phyloP scores from a whole-genome alignment of 441 rosid genomes.

The Euphorbia schlechtendalii region DNA sequence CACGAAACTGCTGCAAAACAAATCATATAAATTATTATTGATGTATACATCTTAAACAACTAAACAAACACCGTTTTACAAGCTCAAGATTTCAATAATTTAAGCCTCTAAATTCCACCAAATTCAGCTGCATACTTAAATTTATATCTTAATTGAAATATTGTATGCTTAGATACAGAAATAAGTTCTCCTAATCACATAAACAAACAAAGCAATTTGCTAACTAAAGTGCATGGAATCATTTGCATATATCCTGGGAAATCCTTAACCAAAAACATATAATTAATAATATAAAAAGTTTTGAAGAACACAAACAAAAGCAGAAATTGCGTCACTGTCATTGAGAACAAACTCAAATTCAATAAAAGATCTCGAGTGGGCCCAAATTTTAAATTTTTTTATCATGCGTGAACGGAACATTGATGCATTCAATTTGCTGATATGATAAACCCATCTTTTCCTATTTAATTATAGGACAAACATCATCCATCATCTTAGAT shows the following conservation, averaged over 20 bases:
- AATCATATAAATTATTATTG: not conserved
- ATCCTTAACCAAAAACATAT: no score
- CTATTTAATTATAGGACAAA: slow-evolving; percentile 15
- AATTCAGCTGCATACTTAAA: slow-evolving; percentile 21
- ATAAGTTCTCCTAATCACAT: no score
- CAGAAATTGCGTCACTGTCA: slow-evolving; percentile 9
- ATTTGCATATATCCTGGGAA: no score
- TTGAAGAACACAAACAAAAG: slow-evolving; percentile 10
- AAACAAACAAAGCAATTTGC: no score
- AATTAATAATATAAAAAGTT: no score
- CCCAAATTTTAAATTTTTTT: slow-evolving; percentile 17
- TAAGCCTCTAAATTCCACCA: slow-evolving; percentile 18
- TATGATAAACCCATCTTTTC: slow-evolving; percentile 15
- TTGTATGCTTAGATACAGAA: slow-evolving; percentile 21
- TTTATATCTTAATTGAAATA: slow-evolving; percentile 22
- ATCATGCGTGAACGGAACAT: slow-evolving; percentile 33
- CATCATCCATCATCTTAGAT: slow-evolving; percentile 9
- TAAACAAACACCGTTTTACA: slow-evolving; percentile 30
- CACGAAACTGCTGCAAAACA: slow-evolving; percentile 18
- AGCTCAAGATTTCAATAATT: slow-evolving; percentile 20
- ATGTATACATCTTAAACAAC: slow-evolving; percentile 18
- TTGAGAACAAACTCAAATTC: slow-evolving; percentile 22
- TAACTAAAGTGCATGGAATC: no score
- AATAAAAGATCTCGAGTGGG: slow-evolving; percentile 26
- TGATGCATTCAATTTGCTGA: slow-evolving; percentile 20